Conservation (phyloP, 129 eudicot species). For the Deinandra increscens region DNA sequence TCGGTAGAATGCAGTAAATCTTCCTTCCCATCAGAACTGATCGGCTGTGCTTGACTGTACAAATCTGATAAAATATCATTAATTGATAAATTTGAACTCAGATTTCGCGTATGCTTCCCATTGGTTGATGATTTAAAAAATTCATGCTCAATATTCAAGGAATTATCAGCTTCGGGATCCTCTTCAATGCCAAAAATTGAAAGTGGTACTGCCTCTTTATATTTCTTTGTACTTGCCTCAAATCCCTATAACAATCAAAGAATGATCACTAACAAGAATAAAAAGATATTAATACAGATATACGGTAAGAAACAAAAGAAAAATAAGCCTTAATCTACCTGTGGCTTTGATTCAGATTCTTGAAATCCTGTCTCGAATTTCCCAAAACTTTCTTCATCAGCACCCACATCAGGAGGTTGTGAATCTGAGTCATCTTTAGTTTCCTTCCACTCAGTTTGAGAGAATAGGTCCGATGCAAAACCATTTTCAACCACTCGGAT, state of each 20-base stretch:
- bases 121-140: conserved; percentile 36
- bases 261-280: conserved; percentile 11
- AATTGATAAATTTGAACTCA: conserved; percentile 44
- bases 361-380: conserved; percentile 47
- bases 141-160: conserved; percentile 37
- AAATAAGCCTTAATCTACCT: conserved; percentile 38
- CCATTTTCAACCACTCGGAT: conserved; percentile 30
- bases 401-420: conserved; percentile 28
- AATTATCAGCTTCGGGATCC: conserved; percentile 45
- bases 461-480: conserved; percentile 32
- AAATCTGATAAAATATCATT: conserved; percentile 66
- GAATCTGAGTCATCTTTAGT: conserved; percentile 32
- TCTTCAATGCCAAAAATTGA: conserved; percentile 73
- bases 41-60: conserved; percentile 64
- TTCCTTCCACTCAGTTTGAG: conserved; percentile 30
- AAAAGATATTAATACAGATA: neutral
- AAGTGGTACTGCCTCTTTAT: conserved; percentile 56
- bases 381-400: conserved; percentile 62
- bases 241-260: conserved; percentile 44
- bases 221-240: conserved; percentile 34
- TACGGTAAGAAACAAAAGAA: neutral
- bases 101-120: conserved; percentile 39
- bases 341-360: conserved; percentile 38
- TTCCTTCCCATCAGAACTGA: conserved; percentile 31
- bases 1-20: conserved; percentile 22